phyloP scores from a whole-genome alignment of 805 yeast genomes.

The Groenewaldozyma salmanticensis region DNA sequence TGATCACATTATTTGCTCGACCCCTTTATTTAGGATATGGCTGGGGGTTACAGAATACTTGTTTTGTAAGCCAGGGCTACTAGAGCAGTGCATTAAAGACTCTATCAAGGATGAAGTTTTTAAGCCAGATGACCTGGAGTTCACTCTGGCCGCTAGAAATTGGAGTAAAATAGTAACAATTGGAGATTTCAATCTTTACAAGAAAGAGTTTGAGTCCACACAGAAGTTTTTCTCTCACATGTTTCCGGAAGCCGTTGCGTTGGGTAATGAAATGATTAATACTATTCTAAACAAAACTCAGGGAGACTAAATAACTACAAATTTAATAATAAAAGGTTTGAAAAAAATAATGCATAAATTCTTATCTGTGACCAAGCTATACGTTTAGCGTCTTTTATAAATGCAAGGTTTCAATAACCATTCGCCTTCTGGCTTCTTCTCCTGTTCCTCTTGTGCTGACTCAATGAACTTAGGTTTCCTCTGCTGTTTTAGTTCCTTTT shows the following conservation, averaged over 20 bases:
- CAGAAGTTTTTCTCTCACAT: conserved; percentile 79
- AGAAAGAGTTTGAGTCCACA: conserved; percentile 61
- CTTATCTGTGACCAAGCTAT: no score
- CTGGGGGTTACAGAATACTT: conserved; percentile 89
- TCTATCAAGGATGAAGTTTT: conserved; percentile 58
- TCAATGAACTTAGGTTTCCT: conserved; percentile 46
- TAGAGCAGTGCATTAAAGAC: conserved; percentile 72
- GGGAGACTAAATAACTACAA: not conserved
- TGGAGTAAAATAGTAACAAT: conserved; percentile 79
- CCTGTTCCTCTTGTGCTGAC: conserved; percentile 49
- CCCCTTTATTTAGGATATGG: conserved; percentile 86
- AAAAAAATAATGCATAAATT: no score
- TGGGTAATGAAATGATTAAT: conserved; percentile 91
- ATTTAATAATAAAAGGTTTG: no score
- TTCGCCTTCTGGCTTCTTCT: conserved; percentile 68
- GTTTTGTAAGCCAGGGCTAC: conserved; percentile 70
- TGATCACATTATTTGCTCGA: conserved; percentile 93
- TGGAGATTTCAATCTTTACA: conserved; percentile 67
- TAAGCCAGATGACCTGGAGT: conserved; percentile 84
- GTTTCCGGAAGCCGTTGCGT: conserved; percentile 76
- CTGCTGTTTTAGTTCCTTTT: conserved; percentile 37
- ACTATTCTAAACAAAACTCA: conserved; percentile 47
- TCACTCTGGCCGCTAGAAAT: conserved; percentile 76
- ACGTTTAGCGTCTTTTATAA: conserved; percentile 64
- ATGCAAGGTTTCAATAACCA: conserved; percentile 95